phyloP scores from a whole-genome alignment of 305 asterid genomes.

The Solanum aculeatissimum region DNA sequence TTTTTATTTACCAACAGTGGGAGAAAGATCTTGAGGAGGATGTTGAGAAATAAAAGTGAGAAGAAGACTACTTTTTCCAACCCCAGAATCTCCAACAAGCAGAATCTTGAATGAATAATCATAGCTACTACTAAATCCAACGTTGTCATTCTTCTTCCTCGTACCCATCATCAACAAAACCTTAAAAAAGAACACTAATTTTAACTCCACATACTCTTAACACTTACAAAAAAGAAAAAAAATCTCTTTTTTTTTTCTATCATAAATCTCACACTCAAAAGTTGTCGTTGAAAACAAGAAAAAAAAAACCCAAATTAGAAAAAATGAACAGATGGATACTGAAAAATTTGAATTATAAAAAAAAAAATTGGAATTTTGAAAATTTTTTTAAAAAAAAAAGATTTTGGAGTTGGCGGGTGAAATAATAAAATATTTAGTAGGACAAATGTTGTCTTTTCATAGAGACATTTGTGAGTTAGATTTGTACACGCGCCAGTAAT shows the following conservation, averaged over 20 bases:
- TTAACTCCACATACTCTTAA: neutral
- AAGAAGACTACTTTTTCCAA: constrained; percentile 86
- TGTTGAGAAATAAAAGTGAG: constrained; percentile 57
- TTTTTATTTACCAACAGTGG: constrained; percentile 57
- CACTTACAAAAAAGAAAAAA: neutral
- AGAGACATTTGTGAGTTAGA: constrained; percentile 38
- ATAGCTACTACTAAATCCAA: constrained; percentile 12
- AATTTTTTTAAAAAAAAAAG: neutral
- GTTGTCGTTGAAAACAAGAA: neutral
- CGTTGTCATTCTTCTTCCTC: constrained; percentile 5
- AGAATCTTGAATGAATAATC: constrained; percentile 87
- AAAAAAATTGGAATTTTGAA: neutral
- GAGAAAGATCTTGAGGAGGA: constrained; percentile 48
- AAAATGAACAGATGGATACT: neutral
- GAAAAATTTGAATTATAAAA: constrained; percentile 5
- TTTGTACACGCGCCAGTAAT: constrained; percentile 59
- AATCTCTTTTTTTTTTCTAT: neutral
- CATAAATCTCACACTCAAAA: neutral
- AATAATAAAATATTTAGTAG: neutral
- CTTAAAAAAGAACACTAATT: neutral
- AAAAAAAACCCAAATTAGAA: neutral
- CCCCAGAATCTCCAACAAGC: constrained; percentile 82
- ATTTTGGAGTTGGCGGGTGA: constrained; percentile 15
- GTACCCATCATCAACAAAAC: constrained; percentile 20
- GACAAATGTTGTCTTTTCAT: constrained; percentile 37